A percentile compares a stretch with the other conserved stretches of the same genome.
Evolutionary conservation across 2,329 filamentous ascomycete species (phyloP).

Genomic region (Shiraia bambusicola): DNA sequence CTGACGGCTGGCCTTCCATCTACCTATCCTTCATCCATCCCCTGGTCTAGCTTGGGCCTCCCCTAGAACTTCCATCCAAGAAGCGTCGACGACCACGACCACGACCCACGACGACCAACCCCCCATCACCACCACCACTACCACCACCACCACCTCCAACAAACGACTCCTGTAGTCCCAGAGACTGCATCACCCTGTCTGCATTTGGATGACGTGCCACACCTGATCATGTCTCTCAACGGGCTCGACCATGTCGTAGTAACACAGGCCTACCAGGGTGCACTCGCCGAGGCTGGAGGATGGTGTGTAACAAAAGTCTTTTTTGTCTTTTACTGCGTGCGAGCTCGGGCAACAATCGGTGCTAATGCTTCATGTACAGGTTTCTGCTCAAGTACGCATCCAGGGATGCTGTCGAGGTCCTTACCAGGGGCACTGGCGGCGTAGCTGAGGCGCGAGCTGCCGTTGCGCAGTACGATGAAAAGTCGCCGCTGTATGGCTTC

Average conservation of each 20-base stretch:
- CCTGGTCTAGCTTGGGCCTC: no score
- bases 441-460: conserved; percentile 79
- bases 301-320: conserved; percentile 65
- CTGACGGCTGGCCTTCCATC: no score
- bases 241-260: conserved; percentile 81
- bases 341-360: conserved; percentile 10
- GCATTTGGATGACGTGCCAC: conserved; percentile 10
- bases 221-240: conserved; percentile 80
- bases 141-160: conserved; percentile 5
- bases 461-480: conserved; percentile 77
- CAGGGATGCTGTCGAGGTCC: conserved; percentile 82
- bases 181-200: conserved; percentile 10
- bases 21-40: no score
- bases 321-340: conserved; percentile 1
- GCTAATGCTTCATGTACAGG: conserved; percentile 57
- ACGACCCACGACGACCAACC: conserved; percentile 4
- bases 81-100: not conserved
- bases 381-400: conserved; percentile 89
- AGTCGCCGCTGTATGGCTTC: conserved; percentile 88
- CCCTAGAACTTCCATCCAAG: no score
- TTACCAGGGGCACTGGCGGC: conserved; percentile 75
- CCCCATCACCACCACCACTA: not conserved
- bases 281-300: conserved; percentile 81
- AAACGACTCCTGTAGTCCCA: conserved; percentile 9
- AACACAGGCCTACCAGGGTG: conserved; percentile 80